phyloP scores from a whole-genome alignment of 306 rosid genomes.

The Senna tora region DNA sequence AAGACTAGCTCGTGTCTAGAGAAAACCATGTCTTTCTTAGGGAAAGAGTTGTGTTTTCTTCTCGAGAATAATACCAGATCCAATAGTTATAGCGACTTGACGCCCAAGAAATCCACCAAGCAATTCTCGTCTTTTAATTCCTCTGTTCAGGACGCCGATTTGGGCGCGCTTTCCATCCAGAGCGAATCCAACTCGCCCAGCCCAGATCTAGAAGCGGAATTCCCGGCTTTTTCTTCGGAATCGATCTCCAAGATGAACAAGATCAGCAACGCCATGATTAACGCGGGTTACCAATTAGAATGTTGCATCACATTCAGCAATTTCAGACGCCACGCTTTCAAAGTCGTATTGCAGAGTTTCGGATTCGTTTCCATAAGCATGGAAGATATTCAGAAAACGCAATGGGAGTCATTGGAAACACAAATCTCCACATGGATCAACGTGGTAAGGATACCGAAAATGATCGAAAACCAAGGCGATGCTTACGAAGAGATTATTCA shows the following conservation, averaged over 20 bases:
- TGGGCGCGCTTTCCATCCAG: neutral
- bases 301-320: slow-evolving; percentile 55
- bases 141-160: slow-evolving; percentile 21
- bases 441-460: no score
- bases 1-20: slow-evolving; percentile 48
- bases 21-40: slow-evolving; percentile 60
- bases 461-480: no score
- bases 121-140: slow-evolving; percentile 46
- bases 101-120: slow-evolving; percentile 32
- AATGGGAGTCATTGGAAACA: slow-evolving; percentile 65
- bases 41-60: slow-evolving; percentile 53
- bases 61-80: slow-evolving; percentile 40
- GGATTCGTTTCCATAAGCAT: slow-evolving; percentile 50
- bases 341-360: slow-evolving; percentile 36
- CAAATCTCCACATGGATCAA: slow-evolving; percentile 68
- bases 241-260: slow-evolving; percentile 43
- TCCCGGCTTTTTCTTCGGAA: slow-evolving; percentile 47
- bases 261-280: slow-evolving; percentile 61
- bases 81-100: neutral
- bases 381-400: slow-evolving; percentile 69
- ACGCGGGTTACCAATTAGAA: slow-evolving; percentile 62
- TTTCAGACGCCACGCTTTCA: slow-evolving; percentile 58
- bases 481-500: no score
- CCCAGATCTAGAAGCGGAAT: slow-evolving; percentile 25
- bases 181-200: neutral